Percentiles rank a stretch among this genome's conserved stretches.
These are phyloP conservation scores for Penicillium pancosmium DNA, from an alignment of 495 filamentous ascomycete species.

Conservation along the genomic window DNA sequence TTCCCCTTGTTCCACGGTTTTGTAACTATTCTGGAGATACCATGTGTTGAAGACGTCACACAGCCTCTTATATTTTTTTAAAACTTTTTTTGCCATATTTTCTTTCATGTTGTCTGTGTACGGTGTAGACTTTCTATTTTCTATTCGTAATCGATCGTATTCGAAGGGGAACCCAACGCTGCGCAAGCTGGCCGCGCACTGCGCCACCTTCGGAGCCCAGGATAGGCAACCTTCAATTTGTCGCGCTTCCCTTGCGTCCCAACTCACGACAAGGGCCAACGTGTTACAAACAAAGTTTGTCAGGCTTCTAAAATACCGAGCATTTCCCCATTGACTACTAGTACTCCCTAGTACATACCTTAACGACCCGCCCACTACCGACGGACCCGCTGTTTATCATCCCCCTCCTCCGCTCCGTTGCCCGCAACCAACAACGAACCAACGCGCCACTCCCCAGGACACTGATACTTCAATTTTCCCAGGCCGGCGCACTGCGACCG, in stretches of 20 bases:
- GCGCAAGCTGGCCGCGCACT: conserved; percentile 22
- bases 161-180: conserved; percentile 13
- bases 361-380: conserved; percentile 15
- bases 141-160: conserved; percentile 11
- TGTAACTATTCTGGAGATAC: conserved; percentile 40
- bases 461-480: conserved; percentile 12
- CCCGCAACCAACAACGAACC: background rate
- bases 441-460: background rate
- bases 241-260: conserved; percentile 23
- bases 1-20: conserved; percentile 18
- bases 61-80: conserved; percentile 8
- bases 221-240: conserved; percentile 23
- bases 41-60: conserved; percentile 32
- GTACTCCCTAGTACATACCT: background rate
- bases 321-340: conserved; percentile 1
- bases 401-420: conserved; percentile 9
- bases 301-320: background rate
- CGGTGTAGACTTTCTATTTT: conserved; percentile 9
- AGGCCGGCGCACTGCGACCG: conserved; percentile 35
- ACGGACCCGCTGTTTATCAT: conserved; percentile 18
- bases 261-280: background rate
- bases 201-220: conserved; percentile 21
- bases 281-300: conserved; percentile 9
- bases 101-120: background rate
- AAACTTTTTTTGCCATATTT: background rate